Percentiles rank a stretch among this genome's conserved stretches.
These are phyloP conservation scores for Plasmodium gonderi DNA, from an alignment of 169 alveolate species.

Conservation along the genomic window DNA sequence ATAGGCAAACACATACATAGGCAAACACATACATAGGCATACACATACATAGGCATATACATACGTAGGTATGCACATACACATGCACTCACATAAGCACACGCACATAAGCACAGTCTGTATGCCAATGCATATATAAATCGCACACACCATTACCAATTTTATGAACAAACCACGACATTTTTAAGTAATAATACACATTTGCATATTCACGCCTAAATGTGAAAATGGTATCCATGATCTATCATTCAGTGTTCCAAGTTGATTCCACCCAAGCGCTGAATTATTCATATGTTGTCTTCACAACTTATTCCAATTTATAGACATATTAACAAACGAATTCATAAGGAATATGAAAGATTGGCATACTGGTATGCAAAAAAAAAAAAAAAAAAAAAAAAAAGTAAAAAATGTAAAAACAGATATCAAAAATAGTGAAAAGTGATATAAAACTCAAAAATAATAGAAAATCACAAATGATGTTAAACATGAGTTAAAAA, in stretches of 20 bases:
- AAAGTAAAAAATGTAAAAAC: too few relatives aligned
- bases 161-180: too few relatives aligned
- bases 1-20: too few relatives aligned
- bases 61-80: not conserved
- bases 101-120: too few relatives aligned
- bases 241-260: not conserved
- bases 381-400: not conserved
- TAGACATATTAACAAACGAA: constrained; percentile 13
- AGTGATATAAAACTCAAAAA: too few relatives aligned
- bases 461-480: too few relatives aligned
- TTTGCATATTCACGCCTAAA: not conserved
- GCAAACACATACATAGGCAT: not conserved
- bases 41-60: not conserved
- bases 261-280: not conserved
- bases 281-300: not conserved
- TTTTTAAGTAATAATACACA: not conserved
- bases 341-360: constrained; percentile 38
- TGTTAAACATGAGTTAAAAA: too few relatives aligned
- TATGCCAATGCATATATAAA: too few relatives aligned
- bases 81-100: too few relatives aligned
- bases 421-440: too few relatives aligned
- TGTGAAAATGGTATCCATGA: not conserved
- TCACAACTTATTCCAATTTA: not conserved
- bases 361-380: constrained; percentile 23
- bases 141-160: too few relatives aligned